phyloP scores from a whole-genome alignment of 306 rosid species.

The Quercus bicolor region DNA sequence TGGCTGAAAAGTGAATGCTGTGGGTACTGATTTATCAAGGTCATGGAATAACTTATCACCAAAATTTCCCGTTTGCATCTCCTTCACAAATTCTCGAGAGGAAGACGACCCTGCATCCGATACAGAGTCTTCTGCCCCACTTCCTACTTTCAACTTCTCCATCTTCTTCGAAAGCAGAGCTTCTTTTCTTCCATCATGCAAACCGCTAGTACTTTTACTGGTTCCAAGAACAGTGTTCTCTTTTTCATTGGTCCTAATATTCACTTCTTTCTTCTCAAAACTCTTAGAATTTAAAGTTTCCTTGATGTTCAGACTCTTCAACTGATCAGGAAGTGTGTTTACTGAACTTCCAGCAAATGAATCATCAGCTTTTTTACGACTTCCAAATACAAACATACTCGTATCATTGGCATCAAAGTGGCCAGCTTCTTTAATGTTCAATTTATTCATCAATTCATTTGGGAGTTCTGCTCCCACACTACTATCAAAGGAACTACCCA shows the following conservation, averaged over 20 bases:
- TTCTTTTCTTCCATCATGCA: constrained; percentile 31
- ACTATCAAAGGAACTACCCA: constrained; percentile 24
- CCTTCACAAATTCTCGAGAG: constrained; percentile 21
- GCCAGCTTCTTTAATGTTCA: constrained; percentile 37
- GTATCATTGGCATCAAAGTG: constrained; percentile 5
- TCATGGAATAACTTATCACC: constrained; percentile 3
- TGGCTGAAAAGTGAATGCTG: not conserved
- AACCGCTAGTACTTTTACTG: constrained; percentile 10
- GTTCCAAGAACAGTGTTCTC: constrained; percentile 7
- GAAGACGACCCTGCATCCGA: constrained; percentile 33
- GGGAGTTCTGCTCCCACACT: constrained; percentile 45
- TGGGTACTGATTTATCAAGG: constrained; percentile 8
- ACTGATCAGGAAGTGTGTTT: constrained; percentile 34
- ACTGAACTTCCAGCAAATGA: constrained; percentile 23
- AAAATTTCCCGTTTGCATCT: constrained; percentile 14
- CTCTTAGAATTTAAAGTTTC: constrained; percentile 18
- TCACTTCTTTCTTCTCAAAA: constrained; percentile 18
- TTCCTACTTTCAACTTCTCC: constrained; percentile 42
- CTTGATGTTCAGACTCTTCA: constrained; percentile 56
- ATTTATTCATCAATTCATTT: constrained; percentile 50
- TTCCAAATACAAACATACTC: not conserved
- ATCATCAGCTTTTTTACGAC: constrained; percentile 13
- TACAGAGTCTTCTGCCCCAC: constrained; percentile 19
- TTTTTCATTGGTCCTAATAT: constrained; percentile 12
- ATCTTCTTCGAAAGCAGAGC: constrained; percentile 32